Base-by-base conservation (phyloP, 352 stramenopile species). In the Pythium phragmitis region DNA sequence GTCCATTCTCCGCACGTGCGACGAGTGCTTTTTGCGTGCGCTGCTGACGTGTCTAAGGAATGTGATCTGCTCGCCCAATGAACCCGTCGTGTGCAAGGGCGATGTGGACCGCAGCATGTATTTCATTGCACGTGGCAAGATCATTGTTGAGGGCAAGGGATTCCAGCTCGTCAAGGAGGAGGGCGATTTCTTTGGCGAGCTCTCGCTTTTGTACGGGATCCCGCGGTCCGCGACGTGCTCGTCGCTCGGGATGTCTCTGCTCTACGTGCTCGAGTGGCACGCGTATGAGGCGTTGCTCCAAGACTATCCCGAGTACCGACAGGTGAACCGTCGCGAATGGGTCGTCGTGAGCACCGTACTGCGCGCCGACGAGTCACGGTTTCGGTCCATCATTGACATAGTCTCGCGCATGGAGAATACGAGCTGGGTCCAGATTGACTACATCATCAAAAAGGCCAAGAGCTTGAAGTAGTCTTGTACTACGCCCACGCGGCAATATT, bases 201-300 rank as follows among this genome's bases (percentile, higher is more conserved):
- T 89, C 14, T 82, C 79, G 17, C 61, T 92, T 9, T 60, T 93
- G 16, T 89, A 82, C 64, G 82, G 82, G n/a, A 91, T 91, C 37
- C 85, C 85, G 45, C 82, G 85, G 0, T 91, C 82, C 0, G 85
- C 80, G 6, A 91, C 80, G 41, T 91, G 85, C 65, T 78, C 72
- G 16, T 88, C 85, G 2, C 68, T 91, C 0, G 82, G 77, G 28
- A 76, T 79, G n/a, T 87, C 75, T 46, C 60, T 89, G 61, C 74
- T 92, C n/a, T 91, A 90, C 60, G 82, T 92, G 51, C 72, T 92
- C 34, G 82, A 91, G 64, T 88, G 79, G 77, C 70, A 81, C 64
- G 78, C 77, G 70, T 93, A 91, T 69, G 82, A 93, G 58, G 68
- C 65, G 47, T 49, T 91, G 14, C 61, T 93, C 63, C 57, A 68